phyloP scores from a whole-genome alignment of 2,329 filamentous ascomycete genomes.

The Eutypa lata region DNA sequence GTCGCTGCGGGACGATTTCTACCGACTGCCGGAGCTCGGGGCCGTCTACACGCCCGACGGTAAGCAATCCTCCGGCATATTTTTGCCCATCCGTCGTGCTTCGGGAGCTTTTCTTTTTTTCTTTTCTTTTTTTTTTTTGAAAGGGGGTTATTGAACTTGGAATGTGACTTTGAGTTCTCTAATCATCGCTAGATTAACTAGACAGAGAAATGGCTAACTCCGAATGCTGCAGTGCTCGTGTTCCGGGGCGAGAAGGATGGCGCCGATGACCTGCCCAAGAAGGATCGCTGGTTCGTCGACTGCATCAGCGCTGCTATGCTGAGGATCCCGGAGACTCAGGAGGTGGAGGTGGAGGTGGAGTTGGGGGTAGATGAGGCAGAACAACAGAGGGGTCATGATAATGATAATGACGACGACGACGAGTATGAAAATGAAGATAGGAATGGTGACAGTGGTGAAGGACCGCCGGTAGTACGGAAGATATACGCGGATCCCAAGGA shows the following conservation, averaged over 20 bases:
- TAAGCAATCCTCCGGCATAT: no score
- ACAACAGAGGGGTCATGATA: neutral
- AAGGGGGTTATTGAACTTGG: no score
- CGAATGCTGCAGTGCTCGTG: constrained; percentile 49
- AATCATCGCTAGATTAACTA: no score
- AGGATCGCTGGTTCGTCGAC: constrained; percentile 57
- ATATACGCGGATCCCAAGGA: constrained; percentile 46
- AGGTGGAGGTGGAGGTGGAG: constrained; percentile 16
- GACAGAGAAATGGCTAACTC: no score
- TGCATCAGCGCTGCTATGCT: constrained; percentile 58
- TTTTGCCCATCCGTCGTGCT: no score
- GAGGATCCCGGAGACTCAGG: constrained; percentile 51
- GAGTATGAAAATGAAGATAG: constrained; percentile 50
- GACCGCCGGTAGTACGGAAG: neutral
- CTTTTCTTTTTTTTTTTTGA: no score
- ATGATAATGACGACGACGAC: neutral
- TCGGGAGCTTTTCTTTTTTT: no score
- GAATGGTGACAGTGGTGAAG: constrained; percentile 13
- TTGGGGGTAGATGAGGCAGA: neutral
- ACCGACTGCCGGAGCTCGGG: constrained; percentile 56
- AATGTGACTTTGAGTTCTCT: no score
- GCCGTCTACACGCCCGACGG: no score
- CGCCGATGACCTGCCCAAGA: constrained; percentile 35
- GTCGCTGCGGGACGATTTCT: constrained; percentile 55
- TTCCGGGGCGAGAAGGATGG: constrained; percentile 42